These are phyloP conservation scores for Pisolithus thermaeus DNA, from an alignment of 1,284 basidiomycete species.

Conservation along the genomic window DNA sequence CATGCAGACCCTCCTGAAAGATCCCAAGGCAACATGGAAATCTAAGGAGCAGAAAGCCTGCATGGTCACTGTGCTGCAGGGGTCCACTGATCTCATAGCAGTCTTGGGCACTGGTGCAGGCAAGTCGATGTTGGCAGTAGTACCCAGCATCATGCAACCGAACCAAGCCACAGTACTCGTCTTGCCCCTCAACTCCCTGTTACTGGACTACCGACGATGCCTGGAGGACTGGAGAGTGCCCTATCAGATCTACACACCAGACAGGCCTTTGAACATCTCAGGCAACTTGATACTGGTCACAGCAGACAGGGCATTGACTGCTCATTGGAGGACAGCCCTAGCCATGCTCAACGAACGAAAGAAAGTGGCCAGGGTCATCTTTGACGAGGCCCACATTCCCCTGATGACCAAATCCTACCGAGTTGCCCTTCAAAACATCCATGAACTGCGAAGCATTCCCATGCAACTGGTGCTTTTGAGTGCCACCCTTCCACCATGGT, in stretches of 20 bases:
- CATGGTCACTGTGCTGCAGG: not conserved
- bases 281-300: constrained; percentile 4
- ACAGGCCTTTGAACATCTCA: not conserved
- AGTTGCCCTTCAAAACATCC: not conserved
- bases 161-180: not conserved
- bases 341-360: not conserved
- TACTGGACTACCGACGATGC: constrained; percentile 1
- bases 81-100: not conserved
- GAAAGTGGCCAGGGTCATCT: not conserved
- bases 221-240: not conserved
- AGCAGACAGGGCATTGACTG: not conserved
- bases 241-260: not conserved
- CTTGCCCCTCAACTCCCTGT: constrained; percentile 2
- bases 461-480: constrained; percentile 4
- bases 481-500: not conserved
- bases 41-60: not conserved
- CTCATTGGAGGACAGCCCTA: not conserved
- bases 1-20: no score
- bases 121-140: constrained; percentile 1
- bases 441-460: not conserved
- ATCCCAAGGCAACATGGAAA: not conserved
- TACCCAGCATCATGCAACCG: not conserved
- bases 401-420: not conserved
- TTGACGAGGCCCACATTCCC: constrained; percentile 5
- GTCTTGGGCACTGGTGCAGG: constrained; percentile 4